Percentiles rank a stretch among this genome's conserved stretches.
These are phyloP conservation scores for Micractinium conductrix DNA, from an alignment of 139 green algal genomes.

Conservation along the genomic window DNA sequence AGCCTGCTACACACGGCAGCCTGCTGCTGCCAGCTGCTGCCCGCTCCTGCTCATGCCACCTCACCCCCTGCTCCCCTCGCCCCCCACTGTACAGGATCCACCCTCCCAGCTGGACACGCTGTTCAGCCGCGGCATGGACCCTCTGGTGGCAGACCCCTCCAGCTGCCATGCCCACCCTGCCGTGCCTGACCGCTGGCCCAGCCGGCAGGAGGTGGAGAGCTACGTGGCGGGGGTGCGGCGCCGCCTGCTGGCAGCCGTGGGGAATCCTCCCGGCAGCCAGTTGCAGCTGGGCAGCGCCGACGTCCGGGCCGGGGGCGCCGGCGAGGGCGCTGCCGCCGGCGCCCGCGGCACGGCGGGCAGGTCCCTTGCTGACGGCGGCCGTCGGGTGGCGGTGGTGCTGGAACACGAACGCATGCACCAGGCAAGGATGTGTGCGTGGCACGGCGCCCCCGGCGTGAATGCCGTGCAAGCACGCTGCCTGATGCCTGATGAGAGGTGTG, in stretches of 20 bases:
- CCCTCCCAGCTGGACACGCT: slow-evolving; percentile 47
- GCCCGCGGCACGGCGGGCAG: not conserved
- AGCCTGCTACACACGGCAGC: too few species aligned
- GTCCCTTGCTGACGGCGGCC: slow-evolving; percentile 62
- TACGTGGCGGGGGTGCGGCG: slow-evolving; percentile 39
- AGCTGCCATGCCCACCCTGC: slow-evolving; percentile 67
- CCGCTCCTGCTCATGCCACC: not conserved
- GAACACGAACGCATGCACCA: slow-evolving; percentile 68
- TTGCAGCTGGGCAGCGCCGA: too few species aligned
- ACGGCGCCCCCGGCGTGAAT: too few species aligned
- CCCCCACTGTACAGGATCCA: not conserved
- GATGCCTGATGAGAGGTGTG: too few species aligned
- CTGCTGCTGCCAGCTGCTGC: not conserved
- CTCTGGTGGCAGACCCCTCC: slow-evolving; percentile 53
- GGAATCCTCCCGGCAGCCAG: not conserved
- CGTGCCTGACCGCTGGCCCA: slow-evolving; percentile 54
- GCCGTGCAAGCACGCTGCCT: too few species aligned
- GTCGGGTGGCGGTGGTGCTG: slow-evolving; percentile 32
- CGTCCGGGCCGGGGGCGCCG: too few species aligned
- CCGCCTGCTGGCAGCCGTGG: not conserved
- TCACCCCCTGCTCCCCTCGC: not conserved
- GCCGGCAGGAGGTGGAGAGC: slow-evolving; percentile 19
- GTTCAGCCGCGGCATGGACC: slow-evolving; percentile 73
- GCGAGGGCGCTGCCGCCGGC: not conserved
- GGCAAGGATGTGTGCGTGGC: too few species aligned